Percentiles rank a stretch among this genome's conserved stretches.
Evolutionary conservation across 331 rosid species (phyloP).

Genomic region (Cydonia oblonga): DNA sequence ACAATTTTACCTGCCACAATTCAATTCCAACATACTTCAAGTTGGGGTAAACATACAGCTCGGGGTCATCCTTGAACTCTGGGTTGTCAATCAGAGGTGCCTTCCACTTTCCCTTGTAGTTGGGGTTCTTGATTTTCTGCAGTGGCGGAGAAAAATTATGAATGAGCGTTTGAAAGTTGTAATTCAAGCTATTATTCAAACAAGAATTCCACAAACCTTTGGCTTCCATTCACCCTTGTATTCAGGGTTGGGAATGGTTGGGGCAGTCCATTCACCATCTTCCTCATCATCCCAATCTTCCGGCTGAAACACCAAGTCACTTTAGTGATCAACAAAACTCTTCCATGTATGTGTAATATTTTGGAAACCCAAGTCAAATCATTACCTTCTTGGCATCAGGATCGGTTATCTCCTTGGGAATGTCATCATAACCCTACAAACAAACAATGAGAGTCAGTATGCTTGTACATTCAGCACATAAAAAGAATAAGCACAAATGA

Average conservation of each 20-base stretch:
- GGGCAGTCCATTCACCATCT: slow-evolving; percentile 99
- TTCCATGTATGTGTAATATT: not conserved
- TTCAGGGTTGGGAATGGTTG: slow-evolving; percentile 93
- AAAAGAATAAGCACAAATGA: not conserved
- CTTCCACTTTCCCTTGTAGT: slow-evolving; percentile 95
- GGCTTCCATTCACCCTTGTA: slow-evolving; percentile 97
- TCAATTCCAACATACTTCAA: slow-evolving; percentile 95
- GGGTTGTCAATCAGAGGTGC: slow-evolving; percentile 95
- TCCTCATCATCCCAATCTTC: slow-evolving; percentile 99
- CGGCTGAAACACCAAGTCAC: slow-evolving; percentile 47
- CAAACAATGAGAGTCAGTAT: slow-evolving; percentile 10
- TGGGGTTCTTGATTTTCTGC: slow-evolving; percentile 97
- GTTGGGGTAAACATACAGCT: slow-evolving; percentile 80
- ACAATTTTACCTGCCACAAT: slow-evolving; percentile 82
- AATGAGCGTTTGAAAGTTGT: not conserved
- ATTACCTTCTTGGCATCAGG: slow-evolving; percentile 88
- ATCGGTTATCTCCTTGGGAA: slow-evolving; percentile 71
- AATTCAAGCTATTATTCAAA: not conserved
- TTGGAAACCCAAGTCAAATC: not conserved
- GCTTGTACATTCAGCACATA: not conserved
- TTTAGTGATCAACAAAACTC: slow-evolving; percentile 7
- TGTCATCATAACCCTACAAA: slow-evolving; percentile 84
- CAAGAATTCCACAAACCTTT: slow-evolving; percentile 50
- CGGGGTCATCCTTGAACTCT: slow-evolving; percentile 93
- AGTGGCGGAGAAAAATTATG: not conserved